These are phyloP conservation scores for Curvularia eragrostidis DNA, from an alignment of 2,329 filamentous ascomycete genomes.

Conservation along the genomic window DNA sequence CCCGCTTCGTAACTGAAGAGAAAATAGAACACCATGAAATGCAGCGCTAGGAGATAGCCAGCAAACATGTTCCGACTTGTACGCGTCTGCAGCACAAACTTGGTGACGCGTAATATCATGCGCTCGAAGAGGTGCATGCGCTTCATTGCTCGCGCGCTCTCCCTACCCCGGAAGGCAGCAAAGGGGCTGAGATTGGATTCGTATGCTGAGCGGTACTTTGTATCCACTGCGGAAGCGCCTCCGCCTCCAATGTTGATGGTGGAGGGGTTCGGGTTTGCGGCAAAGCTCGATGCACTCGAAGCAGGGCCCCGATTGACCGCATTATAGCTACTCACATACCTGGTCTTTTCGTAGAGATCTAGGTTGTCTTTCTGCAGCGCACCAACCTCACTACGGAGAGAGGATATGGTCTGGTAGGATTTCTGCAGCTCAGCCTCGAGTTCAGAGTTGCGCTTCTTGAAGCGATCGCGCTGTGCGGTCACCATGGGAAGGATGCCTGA, in stretches of 20 bases:
- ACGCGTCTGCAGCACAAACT: constrained; percentile 87
- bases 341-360: constrained; percentile 94
- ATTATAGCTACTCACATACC: constrained; percentile 94
- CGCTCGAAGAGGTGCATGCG: constrained; percentile 92
- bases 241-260: constrained; percentile 64
- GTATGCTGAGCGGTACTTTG: constrained; percentile 87
- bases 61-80: constrained; percentile 94
- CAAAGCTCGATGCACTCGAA: constrained; percentile 67
- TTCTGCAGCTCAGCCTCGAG: constrained; percentile 90
- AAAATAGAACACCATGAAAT: constrained; percentile 84
- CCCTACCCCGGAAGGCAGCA: constrained; percentile 91
- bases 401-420: constrained; percentile 79
- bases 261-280: constrained; percentile 75
- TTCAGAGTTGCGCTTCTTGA: constrained; percentile 93
- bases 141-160: constrained; percentile 88
- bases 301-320: constrained; percentile 70
- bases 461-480: constrained; percentile 94
- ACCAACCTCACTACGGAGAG: constrained; percentile 87
- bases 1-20: constrained; percentile 79
- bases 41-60: constrained; percentile 85
- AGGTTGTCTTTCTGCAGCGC: constrained; percentile 96
- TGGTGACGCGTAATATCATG: constrained; percentile 86
- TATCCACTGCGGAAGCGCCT: constrained; percentile 55
- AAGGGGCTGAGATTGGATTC: constrained; percentile 96
- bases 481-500: constrained; percentile 97